A percentile compares a stretch with the other conserved stretches of the same genome.
These are phyloP conservation scores for Nemania sp. DNA, from an alignment of 2,329 filamentous ascomycete species.

Conservation along the genomic window DNA sequence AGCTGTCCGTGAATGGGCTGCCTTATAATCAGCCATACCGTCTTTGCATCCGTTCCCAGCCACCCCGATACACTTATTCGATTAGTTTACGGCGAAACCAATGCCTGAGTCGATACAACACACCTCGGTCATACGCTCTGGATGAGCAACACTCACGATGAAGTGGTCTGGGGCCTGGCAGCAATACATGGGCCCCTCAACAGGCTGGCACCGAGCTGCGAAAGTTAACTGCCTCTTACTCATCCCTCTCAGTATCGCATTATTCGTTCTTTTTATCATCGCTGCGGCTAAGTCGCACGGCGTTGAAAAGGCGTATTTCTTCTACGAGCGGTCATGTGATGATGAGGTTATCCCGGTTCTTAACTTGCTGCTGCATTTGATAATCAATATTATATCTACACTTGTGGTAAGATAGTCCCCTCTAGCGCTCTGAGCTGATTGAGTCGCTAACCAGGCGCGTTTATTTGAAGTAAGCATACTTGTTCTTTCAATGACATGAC, in stretches of 20 bases:
- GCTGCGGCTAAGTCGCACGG: neutral
- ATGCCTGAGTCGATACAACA: too few relatives aligned
- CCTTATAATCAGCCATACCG: too few relatives aligned
- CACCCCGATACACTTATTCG: too few relatives aligned
- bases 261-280: neutral
- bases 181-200: neutral
- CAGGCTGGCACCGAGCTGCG: neutral
- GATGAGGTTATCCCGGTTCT: neutral
- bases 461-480: neutral
- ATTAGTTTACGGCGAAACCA: too few relatives aligned
- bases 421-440: neutral
- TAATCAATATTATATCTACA: conserved; percentile 14
- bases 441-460: neutral
- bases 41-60: too few relatives aligned
- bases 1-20: too few relatives aligned
- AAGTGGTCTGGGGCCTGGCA: too few relatives aligned
- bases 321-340: neutral
- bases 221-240: neutral
- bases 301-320: neutral
- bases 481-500: neutral
- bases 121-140: too few relatives aligned
- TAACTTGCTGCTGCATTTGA: neutral
- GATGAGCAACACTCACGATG: too few relatives aligned
- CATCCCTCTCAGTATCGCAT: neutral
- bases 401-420: conserved; percentile 1